Evolutionary conservation across 768 basidiomycete genomes (phyloP), one percentile per base, ranked within the genome.

Genomic region (Gyrodon lividus): DNA sequence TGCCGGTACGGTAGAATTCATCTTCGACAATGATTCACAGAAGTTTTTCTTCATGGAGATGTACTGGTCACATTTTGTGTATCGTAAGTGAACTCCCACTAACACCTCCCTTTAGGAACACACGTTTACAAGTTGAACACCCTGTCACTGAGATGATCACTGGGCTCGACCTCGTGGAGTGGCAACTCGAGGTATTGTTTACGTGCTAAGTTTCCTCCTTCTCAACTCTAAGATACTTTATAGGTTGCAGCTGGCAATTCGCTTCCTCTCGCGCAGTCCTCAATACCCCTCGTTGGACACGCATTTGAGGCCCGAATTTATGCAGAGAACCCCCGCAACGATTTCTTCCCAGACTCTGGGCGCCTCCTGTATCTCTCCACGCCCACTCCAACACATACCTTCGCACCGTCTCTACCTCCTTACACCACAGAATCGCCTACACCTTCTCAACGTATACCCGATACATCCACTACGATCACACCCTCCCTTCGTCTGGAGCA

Each of bases 41-140:
- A 77, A 82, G 52, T 96, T 96, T 68, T 97, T 86, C 63, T 97
- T 97, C 65, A 95, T 95, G 93, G 94, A 97, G 70, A 96, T 96
- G 91, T 86, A 58, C 86, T 63, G 22, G 20, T 41, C 10, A 12
- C 10, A 30, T 2, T 31, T 46, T 17, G 0, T 24, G 41, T 26
- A 16, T 22, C 10, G 22, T 19, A 14, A 20, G n/a, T 4, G 22
- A 37, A 22, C 45, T 48, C 16, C 57, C 35, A 8, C 19, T 19
- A 3, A 50, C 22, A 33, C 24, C 28, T 23, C 30, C 17, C 20
- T 28, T 8, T 37, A 90, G 88, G 89, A 92, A 92, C 59, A 91
- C 89, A 10, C 78, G 89, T 33, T 64, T 92, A 38, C 91, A 92
- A 70, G 89, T 92, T 26, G 91, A 95, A 60, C 93, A 95, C 65